phyloP scores from a whole-genome alignment of 1,139 yeast species.

The Diutina ranongensis region DNA sequence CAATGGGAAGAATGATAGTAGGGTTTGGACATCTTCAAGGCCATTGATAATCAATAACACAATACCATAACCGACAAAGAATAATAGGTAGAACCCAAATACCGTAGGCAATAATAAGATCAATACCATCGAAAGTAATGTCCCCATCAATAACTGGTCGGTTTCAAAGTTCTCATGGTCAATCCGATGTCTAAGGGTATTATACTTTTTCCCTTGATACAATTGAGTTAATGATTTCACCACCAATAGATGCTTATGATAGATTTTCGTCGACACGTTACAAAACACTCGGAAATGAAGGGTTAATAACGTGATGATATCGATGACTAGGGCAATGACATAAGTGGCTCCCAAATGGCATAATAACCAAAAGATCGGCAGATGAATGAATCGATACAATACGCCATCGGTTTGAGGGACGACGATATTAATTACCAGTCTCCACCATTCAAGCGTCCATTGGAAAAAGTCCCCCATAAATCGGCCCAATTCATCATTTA shows the following conservation, averaged over 20 bases:
- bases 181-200: slow-evolving; percentile 71
- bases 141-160: slow-evolving; percentile 82
- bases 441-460: slow-evolving; percentile 79
- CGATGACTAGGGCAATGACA: slow-evolving; percentile 54
- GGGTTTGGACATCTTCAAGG: slow-evolving; percentile 51
- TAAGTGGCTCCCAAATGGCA: slow-evolving; percentile 51
- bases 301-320: slow-evolving; percentile 50
- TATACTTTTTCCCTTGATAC: slow-evolving; percentile 83
- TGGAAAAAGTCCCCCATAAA: slow-evolving; percentile 79
- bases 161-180: slow-evolving; percentile 53
- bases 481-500: slow-evolving; percentile 75
- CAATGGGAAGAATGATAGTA: slow-evolving; percentile 74
- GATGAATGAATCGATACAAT: not conserved
- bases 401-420: not conserved
- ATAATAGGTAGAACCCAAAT: slow-evolving; percentile 69
- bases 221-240: slow-evolving; percentile 69
- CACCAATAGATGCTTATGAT: slow-evolving; percentile 60
- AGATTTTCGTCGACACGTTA: slow-evolving; percentile 69
- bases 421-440: slow-evolving; percentile 11
- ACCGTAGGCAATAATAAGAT: slow-evolving; percentile 79
- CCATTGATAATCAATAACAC: slow-evolving; percentile 39
- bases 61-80: slow-evolving; percentile 47
- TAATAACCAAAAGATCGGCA: not conserved
- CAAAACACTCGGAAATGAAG: slow-evolving; percentile 60
- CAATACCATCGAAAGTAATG: slow-evolving; percentile 71